These are phyloP conservation scores for Eimeria sp. DNA, from an alignment of 169 alveolate genomes.

Conservation along the genomic window DNA sequence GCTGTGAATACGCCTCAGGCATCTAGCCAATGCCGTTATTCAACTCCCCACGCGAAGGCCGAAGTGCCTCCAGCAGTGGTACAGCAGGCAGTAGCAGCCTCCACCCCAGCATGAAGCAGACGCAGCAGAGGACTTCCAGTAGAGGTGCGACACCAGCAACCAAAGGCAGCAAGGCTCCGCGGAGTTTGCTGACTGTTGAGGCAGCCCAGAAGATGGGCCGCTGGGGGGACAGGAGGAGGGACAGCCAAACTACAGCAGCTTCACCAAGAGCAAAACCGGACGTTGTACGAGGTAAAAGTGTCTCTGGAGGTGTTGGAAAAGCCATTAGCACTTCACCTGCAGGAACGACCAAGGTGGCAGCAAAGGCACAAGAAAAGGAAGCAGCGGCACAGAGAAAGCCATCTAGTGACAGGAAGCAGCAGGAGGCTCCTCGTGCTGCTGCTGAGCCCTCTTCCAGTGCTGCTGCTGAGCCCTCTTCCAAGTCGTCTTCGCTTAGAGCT, in stretches of 20 bases:
- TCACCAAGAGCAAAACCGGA: neutral
- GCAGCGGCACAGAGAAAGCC: neutral
- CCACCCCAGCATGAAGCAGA: neutral
- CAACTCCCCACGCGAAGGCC: neutral
- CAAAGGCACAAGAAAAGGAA: neutral
- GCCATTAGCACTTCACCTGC: neutral
- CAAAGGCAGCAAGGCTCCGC: neutral
- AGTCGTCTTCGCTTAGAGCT: neutral
- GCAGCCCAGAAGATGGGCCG: neutral
- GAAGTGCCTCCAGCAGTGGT: neutral
- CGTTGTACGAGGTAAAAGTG: neutral
- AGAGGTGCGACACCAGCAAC: neutral
- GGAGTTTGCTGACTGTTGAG: neutral
- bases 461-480: neutral
- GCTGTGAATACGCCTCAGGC: neutral
- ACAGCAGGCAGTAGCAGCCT: neutral
- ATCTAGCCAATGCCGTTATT: neutral
- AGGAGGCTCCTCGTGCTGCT: neutral
- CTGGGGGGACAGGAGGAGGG: neutral
- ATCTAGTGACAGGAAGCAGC: neutral
- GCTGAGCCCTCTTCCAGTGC: neutral
- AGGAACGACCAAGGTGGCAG: neutral
- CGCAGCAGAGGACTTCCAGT: neutral
- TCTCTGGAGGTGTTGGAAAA: neutral
- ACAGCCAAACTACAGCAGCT: neutral